Evolutionary conservation across 169 alveolate genomes (phyloP), one percentile per base, ranked within the genome.

Genomic region (Cryptosporidium parvum): DNA sequence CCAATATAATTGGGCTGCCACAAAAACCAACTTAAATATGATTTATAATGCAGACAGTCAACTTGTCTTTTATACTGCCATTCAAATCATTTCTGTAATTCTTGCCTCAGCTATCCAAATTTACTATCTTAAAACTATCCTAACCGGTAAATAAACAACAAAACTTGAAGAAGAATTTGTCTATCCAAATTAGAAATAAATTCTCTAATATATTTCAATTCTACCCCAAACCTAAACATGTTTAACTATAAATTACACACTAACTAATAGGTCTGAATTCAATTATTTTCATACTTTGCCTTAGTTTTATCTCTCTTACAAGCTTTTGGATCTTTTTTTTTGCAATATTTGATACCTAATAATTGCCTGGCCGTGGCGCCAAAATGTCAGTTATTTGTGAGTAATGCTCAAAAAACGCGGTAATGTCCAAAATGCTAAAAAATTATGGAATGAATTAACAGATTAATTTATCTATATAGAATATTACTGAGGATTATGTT

Each of bases 1-100:
- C 51, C 89, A 80, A 39, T 80, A 80, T 51, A 62, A 59, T 16
- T 80, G 89, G 89, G 52, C 89, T 31, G 21, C 33, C 52, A 80
- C 89, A 2, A 80, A 80, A 12, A 45, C 73, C 18, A 59, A 80
- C 37, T 51, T 80, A 26, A 65, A 37, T 26, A 80, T 37, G 37
- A 62, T 80, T 7, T 62, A 59, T 51, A 58, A 45, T 65, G 75
- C 89, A 10, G 75, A 65, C 56, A 80, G 61, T 18, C 31, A 48
- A 9, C 75, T 80, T 18, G 44, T 80, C 33, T 80, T 62, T 39
- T 80, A 62, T 33, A 62, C 89, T 16, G 70, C 56, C 31, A 21
- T 65, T n/a, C 89, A 80, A 29, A 59, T 80, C 35, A 26, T 80
- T 29, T 21, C 89, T 33, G 29, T 80, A 18, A 31, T 80, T 2